These are phyloP conservation scores for Aspergillus nomiae DNA, from an alignment of 2,329 filamentous ascomycete species.

Conservation along the genomic window DNA sequence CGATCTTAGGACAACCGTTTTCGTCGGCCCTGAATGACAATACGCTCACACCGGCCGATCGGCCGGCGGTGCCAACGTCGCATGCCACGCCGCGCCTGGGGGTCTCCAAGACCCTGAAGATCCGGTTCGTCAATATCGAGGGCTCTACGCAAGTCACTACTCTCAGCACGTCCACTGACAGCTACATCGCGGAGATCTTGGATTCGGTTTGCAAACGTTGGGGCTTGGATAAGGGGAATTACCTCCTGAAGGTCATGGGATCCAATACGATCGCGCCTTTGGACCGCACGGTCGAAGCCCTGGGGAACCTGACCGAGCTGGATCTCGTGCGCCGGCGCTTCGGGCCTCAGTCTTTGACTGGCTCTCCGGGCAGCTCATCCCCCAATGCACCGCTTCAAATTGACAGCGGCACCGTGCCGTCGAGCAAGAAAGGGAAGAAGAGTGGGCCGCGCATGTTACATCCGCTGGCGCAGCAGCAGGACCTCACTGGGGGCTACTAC, in stretches of 20 bases:
- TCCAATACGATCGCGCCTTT: conserved; percentile 65
- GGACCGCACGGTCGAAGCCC: conserved; percentile 66
- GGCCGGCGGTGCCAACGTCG: conserved; percentile 44
- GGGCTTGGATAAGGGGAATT: conserved; percentile 65
- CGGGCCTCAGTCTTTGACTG: conserved; percentile 57
- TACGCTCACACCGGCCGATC: conserved; percentile 49
- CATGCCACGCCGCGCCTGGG: conserved; percentile 59
- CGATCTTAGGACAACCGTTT: conserved; percentile 49
- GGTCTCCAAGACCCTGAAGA: conserved; percentile 58
- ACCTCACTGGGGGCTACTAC: conserved; percentile 53
- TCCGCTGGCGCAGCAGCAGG: conserved; percentile 50
- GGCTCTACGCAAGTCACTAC: conserved; percentile 56
- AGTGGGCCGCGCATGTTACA: conserved; percentile 44
- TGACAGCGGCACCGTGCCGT: conserved; percentile 31
- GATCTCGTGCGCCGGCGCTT: conserved; percentile 65
- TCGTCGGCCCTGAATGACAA: conserved; percentile 49
- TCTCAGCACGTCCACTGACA: conserved; percentile 63
- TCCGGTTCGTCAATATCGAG: conserved; percentile 63
- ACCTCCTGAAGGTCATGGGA: conserved; percentile 63
- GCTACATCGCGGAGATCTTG: conserved; percentile 68
- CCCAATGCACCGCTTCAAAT: conserved; percentile 67
- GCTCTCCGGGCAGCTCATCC: conserved; percentile 62
- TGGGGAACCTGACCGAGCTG: conserved; percentile 61
- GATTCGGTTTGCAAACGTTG: conserved; percentile 64
- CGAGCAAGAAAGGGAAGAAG: conserved; percentile 48